Base-by-base conservation (phyloP, 2,329 filamentous ascomycete genomes). In the Diplocarpon rosae region DNA sequence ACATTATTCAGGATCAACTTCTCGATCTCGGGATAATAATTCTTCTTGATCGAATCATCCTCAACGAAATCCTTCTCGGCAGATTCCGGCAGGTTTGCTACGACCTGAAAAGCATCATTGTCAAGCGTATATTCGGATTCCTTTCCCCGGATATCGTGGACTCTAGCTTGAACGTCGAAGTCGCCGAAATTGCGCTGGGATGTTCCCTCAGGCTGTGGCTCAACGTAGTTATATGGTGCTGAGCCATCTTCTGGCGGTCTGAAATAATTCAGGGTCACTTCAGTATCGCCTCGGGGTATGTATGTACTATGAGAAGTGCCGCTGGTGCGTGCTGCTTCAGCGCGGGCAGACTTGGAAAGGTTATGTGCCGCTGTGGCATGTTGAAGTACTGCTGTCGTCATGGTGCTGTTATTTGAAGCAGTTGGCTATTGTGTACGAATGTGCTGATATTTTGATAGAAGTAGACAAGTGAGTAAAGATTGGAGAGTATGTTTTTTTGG, bases 21-120 rank as follows among this genome's bases (percentile, higher is more conserved):
- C 65, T 89, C 82, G 8, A 94, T 76, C 61, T 95, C 87, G 0
- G 86, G 83, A 67, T 95, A 95, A 70, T 94, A 95, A 43, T 78
- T 72, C 1, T 66, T 57, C 57, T 75, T 66, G 63, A 95, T 85
- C 48, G 75, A 76, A 10, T 70, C 75, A 56, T 88, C 82, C 61
- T 85, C 77, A 3, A 63, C 63, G 62, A 90, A 93, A 33, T 76
- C 72, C 11, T 63, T 67, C 55, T 75, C 69, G 28, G 73, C 66
- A 2, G 73, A 72, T 1, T 74, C 70, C 0, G 78, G 68, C 1
- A 86, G 64, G 54, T 70, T 65, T 11, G 68, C 66, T 39, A 87
- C 62, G 15, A 83, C 68, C 46, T 77, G 70, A 68, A 95, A 94
- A 52, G 85, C 85, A 62, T 89, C 78, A 45, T 69, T 70, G 65